Percentiles rank a stretch among this genome's conserved stretches.
These are phyloP conservation scores for Aspergillus taichungensis DNA, from an alignment of 495 filamentous ascomycete genomes.

Conservation along the genomic window DNA sequence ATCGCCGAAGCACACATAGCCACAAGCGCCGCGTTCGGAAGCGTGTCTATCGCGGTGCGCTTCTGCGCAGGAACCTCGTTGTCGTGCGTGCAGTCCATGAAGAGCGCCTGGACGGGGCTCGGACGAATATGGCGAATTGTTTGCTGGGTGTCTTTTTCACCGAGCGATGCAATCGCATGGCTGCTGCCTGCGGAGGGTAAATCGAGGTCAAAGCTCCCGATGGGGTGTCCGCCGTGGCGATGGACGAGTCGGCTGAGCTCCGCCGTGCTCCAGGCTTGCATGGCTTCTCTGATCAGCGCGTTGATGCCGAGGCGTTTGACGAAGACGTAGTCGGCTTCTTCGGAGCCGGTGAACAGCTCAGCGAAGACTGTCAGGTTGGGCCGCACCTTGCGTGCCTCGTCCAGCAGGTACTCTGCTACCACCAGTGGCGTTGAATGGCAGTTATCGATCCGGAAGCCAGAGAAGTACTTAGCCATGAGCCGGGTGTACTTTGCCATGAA, in stretches of 20 bases:
- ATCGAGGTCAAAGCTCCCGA: constrained; percentile 92
- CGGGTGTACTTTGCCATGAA: constrained; percentile 89
- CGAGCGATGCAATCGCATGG: constrained; percentile 30
- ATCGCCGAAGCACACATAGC: constrained; percentile 90
- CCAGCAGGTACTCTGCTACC: constrained; percentile 88
- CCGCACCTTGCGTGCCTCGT: constrained; percentile 79
- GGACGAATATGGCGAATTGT: constrained; percentile 65
- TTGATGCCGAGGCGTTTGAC: constrained; percentile 86
- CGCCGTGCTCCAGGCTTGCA: constrained; percentile 95
- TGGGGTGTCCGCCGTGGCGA: constrained; percentile 85
- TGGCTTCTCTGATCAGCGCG: constrained; percentile 87
- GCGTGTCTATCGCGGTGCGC: constrained; percentile 84
- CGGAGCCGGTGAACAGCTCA: constrained; percentile 92
- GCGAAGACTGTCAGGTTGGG: constrained; percentile 88
- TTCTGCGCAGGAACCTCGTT: constrained; percentile 96
- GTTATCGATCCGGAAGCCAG: constrained; percentile 95
- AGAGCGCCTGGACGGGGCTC: constrained; percentile 81
- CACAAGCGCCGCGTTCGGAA: constrained; percentile 92
- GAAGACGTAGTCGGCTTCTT: constrained; percentile 92
- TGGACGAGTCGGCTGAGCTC: constrained; percentile 90
- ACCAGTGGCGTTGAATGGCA: constrained; percentile 93
- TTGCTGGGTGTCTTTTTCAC: constrained; percentile 40
- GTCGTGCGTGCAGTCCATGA: constrained; percentile 99
- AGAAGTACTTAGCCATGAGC: constrained; percentile 91
- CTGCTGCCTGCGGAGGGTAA: constrained; percentile 33